Evolutionary conservation across 177 flowering plant species (phyloP), one percentile per base, ranked within the genome.

Genomic region (Vitis hybrid): DNA sequence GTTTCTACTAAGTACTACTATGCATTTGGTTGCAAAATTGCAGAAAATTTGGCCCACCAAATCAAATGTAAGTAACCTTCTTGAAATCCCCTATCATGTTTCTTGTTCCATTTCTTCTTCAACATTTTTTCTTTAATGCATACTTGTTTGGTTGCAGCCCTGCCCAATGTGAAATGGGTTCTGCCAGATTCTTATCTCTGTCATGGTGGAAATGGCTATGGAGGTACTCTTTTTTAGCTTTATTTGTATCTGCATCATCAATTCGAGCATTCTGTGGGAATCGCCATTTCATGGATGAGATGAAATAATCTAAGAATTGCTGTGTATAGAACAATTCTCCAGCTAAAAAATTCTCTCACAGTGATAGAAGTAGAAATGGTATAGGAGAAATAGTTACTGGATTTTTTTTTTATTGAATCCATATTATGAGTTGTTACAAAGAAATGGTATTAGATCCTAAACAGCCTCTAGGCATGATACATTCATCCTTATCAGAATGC

Each of bases 141-240:
- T 70, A 22, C 29, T 22, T 22, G 18, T 16, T 62, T 48, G 22
- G 18, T 64, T 70, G 70, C 79, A 83, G 83, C 72, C 9, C 66
- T 78, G 59, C 77, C 82, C 6, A 57, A 74, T 64, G 81, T 80
- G 65, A 76, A 74, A 72, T 83, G 83, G 83, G 80, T 80, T 56
- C 70, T 83, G 1, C 84, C 84, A 4, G 86, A 83, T 73, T 83
- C 82, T 14, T 76, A 76, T 45, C 55, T 83, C 51, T 55, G 51
- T 61, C 51, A 39, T 59, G 55, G 59, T 60, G 76, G 77, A 48
- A 70, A 67, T 52, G 74, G 63, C 60, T 78, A 84, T 74, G 83
- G 82, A 72, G 87, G 83, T 81, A 70, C 5, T 12, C 9, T 58
- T 26, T 14, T 52, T 33, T 50, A 10, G 4, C 3, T 45, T 39